Evolutionary conservation across 257 asterid genomes (phyloP), one percentile per base, ranked within the genome.

Genomic region (Solanum etuberosum): DNA sequence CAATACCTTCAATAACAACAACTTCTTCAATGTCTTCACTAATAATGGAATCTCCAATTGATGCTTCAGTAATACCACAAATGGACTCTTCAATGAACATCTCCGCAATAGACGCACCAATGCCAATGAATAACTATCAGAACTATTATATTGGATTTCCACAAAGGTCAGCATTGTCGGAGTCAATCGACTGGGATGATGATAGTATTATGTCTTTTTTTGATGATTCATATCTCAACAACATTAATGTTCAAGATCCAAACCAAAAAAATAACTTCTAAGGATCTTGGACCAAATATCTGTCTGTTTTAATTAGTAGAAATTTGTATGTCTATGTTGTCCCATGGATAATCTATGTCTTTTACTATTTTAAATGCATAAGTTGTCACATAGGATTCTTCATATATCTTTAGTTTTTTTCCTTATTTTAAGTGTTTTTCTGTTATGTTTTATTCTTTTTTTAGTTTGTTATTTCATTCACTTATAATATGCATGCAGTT

Each of bases 51-150:
- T 35, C 15, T 10, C 13, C 13, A 42, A 42, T 42, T 10, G 5
- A 1, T 12, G 3, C 48, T 42, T 12, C 48, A 42, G 15, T 42
- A 12, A 42, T 42, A 11, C 4, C 16, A 43, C 59, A 51, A 51
- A 51, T 51, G 9, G 61, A 51, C 4, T 16, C 9, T 51, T 51
- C 61, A 51, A 15, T 48, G 59, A 48, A 15, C 3, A 48, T 2
- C 21, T 16, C 3, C 7, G 0, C 21, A 5, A 42, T 11, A 1
- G 0, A 4, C 12, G 15, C 51, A 11, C 0, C 51, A 43, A 51
- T 51, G 23, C 9, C 23, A 23, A 3, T 57, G 25, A 57, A 57
- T 20, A 8, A 16, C 25, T 18, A 54, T 54, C 23, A 5, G 9
- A 54, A 6, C 10, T 2, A 57, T 21, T 57, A 2, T 5, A 2